Percentiles rank a stretch among this genome's conserved stretches.
Evolutionary conservation across 2,329 filamentous ascomycete species (phyloP).

Genomic region (Curvularia sp.): DNA sequence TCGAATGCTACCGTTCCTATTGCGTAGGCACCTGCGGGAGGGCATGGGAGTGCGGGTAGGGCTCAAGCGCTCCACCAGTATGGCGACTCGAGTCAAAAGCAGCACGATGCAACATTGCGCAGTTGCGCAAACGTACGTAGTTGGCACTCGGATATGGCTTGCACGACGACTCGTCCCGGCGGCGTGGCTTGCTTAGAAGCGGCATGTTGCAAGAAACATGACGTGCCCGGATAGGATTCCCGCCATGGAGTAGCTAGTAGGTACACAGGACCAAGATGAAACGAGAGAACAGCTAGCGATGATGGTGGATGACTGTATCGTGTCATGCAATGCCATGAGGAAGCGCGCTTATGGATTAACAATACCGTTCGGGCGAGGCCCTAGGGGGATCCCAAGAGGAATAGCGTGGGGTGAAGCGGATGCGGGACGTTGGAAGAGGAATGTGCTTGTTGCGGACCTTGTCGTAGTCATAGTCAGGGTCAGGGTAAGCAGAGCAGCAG

Average conservation of each 20-base stretch:
- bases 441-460: slow-evolving; percentile 1
- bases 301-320: slow-evolving; percentile 46
- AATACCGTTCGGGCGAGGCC: neutral
- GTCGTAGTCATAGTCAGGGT: neutral
- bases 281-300: slow-evolving; percentile 22
- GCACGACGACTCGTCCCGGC: neutral
- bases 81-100: slow-evolving; percentile 27
- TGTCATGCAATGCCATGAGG: slow-evolving; percentile 28
- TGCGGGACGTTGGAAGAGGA: slow-evolving; percentile 9
- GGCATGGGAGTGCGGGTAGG: slow-evolving; percentile 18
- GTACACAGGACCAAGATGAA: slow-evolving; percentile 18
- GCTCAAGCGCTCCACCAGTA: slow-evolving; percentile 31
- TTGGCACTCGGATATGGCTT: slow-evolving; percentile 24
- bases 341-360: slow-evolving; percentile 17
- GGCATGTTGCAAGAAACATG: slow-evolving; percentile 20
- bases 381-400: slow-evolving; percentile 1
- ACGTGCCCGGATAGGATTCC: slow-evolving; percentile 17
- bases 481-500: slow-evolving; percentile 2
- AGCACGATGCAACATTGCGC: slow-evolving; percentile 38
- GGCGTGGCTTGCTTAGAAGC: slow-evolving; percentile 24
- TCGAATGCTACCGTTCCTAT: slow-evolving; percentile 16
- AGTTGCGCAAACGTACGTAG: slow-evolving; percentile 20
- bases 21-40: slow-evolving; percentile 27
- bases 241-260: slow-evolving; percentile 14
- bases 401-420: slow-evolving; percentile 14